phyloP scores from a whole-genome alignment of 768 basidiomycete genomes.

The Lactifluus echinatus region DNA sequence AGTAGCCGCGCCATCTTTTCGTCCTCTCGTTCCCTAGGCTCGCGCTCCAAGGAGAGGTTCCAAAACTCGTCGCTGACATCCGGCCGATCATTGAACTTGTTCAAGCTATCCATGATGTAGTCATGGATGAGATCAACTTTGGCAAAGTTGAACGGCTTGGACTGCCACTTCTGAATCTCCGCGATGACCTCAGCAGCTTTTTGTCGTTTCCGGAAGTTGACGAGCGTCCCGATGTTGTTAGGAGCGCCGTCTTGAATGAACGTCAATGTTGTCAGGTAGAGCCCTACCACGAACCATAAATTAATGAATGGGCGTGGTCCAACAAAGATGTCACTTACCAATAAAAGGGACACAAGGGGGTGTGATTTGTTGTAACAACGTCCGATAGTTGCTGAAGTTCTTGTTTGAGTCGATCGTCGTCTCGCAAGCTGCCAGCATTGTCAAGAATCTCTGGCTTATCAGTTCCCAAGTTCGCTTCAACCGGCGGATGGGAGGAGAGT shows the following conservation, averaged over 20 bases:
- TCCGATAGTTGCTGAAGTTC: slow-evolving; percentile 89
- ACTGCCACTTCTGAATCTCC: slow-evolving; percentile 95
- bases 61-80: slow-evolving; percentile 75
- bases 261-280: slow-evolving; percentile 92
- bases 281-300: slow-evolving; percentile 44
- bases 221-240: slow-evolving; percentile 70
- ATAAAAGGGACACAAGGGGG: slow-evolving; percentile 97
- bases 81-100: slow-evolving; percentile 55
- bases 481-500: slow-evolving; percentile 86
- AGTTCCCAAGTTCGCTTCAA: slow-evolving; percentile 92
- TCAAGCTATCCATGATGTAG: slow-evolving; percentile 74
- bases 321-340: slow-evolving; percentile 40
- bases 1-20: slow-evolving; percentile 91
- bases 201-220: slow-evolving; percentile 95
- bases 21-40: slow-evolving; percentile 92
- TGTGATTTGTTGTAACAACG: slow-evolving; percentile 69
- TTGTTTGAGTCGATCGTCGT: slow-evolving; percentile 87
- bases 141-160: slow-evolving; percentile 79
- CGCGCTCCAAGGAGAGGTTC: slow-evolving; percentile 75
- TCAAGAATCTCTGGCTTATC: slow-evolving; percentile 65
- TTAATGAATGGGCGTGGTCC: not conserved
- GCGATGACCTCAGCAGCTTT: slow-evolving; percentile 94
- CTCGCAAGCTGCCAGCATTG: slow-evolving; percentile 71
- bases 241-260: slow-evolving; percentile 97
- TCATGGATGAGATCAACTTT: slow-evolving; percentile 54